phyloP scores from a whole-genome alignment of 1,284 basidiomycete genomes.

The Acaromyces ingoldii region DNA sequence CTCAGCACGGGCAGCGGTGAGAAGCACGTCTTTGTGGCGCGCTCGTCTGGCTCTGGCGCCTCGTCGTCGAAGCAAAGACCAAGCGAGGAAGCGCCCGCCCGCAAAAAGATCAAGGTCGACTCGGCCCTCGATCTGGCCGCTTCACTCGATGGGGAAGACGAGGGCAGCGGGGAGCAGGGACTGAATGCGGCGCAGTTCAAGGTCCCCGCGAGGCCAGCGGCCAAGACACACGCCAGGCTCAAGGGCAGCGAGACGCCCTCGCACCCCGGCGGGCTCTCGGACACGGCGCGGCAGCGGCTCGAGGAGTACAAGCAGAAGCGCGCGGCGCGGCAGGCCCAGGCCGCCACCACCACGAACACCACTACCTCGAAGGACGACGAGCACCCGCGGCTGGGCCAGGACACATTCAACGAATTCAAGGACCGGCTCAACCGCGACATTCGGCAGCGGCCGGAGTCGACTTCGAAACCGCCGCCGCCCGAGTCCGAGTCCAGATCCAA shows the following conservation, averaged over 20 bases:
- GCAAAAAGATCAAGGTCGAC: too few species aligned
- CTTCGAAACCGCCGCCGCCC: too few species aligned
- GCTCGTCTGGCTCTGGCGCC: slow-evolving; percentile 58
- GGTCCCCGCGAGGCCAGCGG: too few species aligned
- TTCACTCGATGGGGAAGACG: not conserved
- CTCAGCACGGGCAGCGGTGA: slow-evolving; percentile 12
- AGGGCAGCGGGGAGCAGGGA: too few species aligned
- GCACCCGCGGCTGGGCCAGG: not conserved
- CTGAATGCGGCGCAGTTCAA: too few species aligned
- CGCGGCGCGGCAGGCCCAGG: not conserved
- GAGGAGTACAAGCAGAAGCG: slow-evolving; percentile 26
- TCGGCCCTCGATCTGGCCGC: too few species aligned
- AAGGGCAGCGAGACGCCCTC: slow-evolving; percentile 30
- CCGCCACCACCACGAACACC: slow-evolving; percentile 7
- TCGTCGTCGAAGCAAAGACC: too few species aligned
- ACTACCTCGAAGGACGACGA: slow-evolving; percentile 7
- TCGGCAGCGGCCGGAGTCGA: not conserved
- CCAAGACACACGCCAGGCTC: too few species aligned
- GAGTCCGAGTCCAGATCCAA: not conserved
- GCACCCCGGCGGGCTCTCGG: slow-evolving; percentile 30
- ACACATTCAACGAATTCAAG: slow-evolving; percentile 3
- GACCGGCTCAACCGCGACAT: slow-evolving; percentile 8
- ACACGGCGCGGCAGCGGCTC: slow-evolving; percentile 20
- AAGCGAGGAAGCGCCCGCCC: too few species aligned
- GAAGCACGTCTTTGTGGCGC: slow-evolving; percentile 52